A percentile compares a stretch with the other conserved stretches of the same genome.
Evolutionary conservation across 192 early-diverging fungal species (phyloP).

Genomic region (Linnemannia schmuckeri): DNA sequence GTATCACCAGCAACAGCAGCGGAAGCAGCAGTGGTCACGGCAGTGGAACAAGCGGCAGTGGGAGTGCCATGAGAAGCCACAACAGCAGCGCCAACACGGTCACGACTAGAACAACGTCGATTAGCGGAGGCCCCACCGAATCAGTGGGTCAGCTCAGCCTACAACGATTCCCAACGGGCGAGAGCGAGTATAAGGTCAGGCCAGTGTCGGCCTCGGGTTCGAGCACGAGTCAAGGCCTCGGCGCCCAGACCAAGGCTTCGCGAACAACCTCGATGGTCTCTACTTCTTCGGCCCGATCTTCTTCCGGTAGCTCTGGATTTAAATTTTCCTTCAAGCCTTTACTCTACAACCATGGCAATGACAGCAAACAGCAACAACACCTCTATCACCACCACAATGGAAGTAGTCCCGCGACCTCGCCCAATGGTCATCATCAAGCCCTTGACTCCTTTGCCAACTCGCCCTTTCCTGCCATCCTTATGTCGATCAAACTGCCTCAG

Average conservation of each 20-base stretch:
- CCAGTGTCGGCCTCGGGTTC: not conserved
- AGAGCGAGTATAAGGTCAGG: constrained; percentile 30
- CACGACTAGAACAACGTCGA: constrained; percentile 16
- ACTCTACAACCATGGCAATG: constrained; percentile 40
- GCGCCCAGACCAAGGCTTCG: constrained; percentile 10
- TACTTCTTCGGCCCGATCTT: constrained; percentile 55
- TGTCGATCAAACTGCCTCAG: constrained; percentile 42
- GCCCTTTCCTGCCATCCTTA: constrained; percentile 31
- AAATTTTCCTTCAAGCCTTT: constrained; percentile 54
- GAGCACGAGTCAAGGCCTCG: constrained; percentile 4
- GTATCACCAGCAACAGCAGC: constrained; percentile 30
- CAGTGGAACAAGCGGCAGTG: constrained; percentile 12
- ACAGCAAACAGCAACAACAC: constrained; percentile 39
- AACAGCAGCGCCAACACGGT: constrained; percentile 8
- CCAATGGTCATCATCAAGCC: constrained; percentile 9
- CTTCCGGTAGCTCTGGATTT: constrained; percentile 54
- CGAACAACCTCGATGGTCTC: constrained; percentile 39
- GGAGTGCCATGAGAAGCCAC: constrained; percentile 12
- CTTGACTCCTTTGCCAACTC: constrained; percentile 41
- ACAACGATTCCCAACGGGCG: constrained; percentile 52
- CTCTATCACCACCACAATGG: constrained; percentile 18
- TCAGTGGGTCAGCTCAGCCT: constrained; percentile 44
- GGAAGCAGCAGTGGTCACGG: not conserved
- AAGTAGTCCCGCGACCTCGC: not conserved
- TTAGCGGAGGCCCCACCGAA: constrained; percentile 24